Evolutionary conservation across 768 basidiomycete species (phyloP), one percentile per base, ranked within the genome.

Genomic region (Calocera viscosa): DNA sequence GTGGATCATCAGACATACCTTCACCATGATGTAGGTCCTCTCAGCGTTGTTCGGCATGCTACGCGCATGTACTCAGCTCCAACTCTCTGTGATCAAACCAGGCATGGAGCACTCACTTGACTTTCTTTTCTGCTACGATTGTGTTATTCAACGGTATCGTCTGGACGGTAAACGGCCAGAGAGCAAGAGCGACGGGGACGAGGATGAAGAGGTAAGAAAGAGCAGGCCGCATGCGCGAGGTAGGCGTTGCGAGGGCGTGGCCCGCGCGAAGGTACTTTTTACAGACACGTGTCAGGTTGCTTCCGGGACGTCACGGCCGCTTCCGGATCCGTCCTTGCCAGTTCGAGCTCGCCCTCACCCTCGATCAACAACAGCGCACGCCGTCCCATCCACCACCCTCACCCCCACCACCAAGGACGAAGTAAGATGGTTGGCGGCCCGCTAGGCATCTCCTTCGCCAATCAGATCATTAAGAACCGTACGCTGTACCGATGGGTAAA

Each of bases 11-110:
- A 14, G 22, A 72, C 74, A 60, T 66, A 87, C 91, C 93, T 97
- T 99, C 88, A 98, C 84, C 95, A 97, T 97, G 83, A 98, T 98
- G 82, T 95, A 97, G 78, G 94, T 95, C 78, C 91, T 92, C 77
- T 97, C 94, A 65, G 73, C 49, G 67, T 71, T 73, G 76, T 78
- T 78, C 72, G 90, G 87, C 88, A 89, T 89, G 26, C 53, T 60
- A 49, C 22, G 30, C 26, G 53, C 53, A 60, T 60, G 30, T 22
- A 60, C 22, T 60, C 53, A 60, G 53, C 53, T 49, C 22, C 24
- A 11, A 24, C 14, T 24, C 14, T 26, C 49, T 14, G 24, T 16
- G 8, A 7, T n/a, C 24, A 49, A 7, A 49, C 11, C 12, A 8
- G 22, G 22, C 24, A 47, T 3, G 24, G 8, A 17, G 14, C 3